Conservation (phyloP, 2,329 filamentous ascomycete species). For the Neonectria neomacrospora region DNA sequence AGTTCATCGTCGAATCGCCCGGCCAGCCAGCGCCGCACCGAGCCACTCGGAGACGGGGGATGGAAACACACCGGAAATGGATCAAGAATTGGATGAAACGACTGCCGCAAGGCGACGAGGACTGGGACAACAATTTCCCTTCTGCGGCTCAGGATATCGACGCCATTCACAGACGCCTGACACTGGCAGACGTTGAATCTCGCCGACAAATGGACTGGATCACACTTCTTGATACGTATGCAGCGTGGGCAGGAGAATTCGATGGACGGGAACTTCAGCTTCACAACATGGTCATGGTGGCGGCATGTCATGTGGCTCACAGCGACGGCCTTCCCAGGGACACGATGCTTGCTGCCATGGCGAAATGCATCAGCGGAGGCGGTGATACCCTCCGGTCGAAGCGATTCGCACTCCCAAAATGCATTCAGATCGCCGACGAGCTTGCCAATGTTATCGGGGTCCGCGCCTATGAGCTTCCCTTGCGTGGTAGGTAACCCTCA, state of each 20-base stretch:
- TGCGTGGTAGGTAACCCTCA: conserved; percentile 37
- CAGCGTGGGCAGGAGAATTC: conserved; percentile 37
- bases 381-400: conserved; percentile 42
- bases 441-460: conserved; percentile 39
- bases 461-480: conserved; percentile 41
- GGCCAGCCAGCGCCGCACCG: conserved; percentile 40
- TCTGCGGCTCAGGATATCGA: conserved; percentile 38
- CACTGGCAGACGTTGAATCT: conserved; percentile 34
- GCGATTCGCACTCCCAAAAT: conserved; percentile 42
- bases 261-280: conserved; percentile 41
- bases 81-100: conserved; percentile 42
- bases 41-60: conserved; percentile 38
- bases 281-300: conserved; percentile 44
- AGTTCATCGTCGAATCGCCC: conserved; percentile 42
- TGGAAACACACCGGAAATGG: conserved; percentile 43
- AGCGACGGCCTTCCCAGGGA: conserved; percentile 37
- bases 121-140: conserved; percentile 43
- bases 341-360: conserved; percentile 38
- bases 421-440: conserved; percentile 43
- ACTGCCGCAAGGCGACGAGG: conserved; percentile 42
- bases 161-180: conserved; percentile 34
- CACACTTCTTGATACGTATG: conserved; percentile 40
- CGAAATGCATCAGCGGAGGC: conserved; percentile 41
- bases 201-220: conserved; percentile 41
- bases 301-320: conserved; percentile 40